These are phyloP conservation scores for Microstegium vimineum DNA, from an alignment of 176 grass and related monocot genomes.

Conservation along the genomic window DNA sequence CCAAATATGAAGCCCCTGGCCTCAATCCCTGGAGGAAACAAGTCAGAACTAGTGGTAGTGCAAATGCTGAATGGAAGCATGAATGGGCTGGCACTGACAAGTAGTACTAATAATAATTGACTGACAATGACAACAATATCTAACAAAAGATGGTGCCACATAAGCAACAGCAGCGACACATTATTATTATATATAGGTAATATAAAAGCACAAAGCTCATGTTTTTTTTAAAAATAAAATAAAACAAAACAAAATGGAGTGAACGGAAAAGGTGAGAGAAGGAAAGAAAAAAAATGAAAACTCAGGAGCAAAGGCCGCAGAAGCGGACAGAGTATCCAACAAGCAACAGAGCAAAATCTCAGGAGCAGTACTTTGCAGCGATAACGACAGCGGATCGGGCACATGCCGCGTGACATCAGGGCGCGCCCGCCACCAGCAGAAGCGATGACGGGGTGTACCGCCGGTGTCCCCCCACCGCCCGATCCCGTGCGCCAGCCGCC, in stretches of 20 bases:
- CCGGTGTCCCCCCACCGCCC: background rate
- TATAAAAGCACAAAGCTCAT: background rate
- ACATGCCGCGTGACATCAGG: slow-evolving; percentile 44
- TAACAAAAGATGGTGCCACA: background rate
- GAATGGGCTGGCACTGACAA: background rate
- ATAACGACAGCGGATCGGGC: slow-evolving; percentile 54
- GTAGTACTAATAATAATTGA: background rate
- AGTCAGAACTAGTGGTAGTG: background rate
- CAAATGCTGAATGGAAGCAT: background rate
- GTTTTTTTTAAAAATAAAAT: background rate
- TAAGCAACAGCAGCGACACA: background rate
- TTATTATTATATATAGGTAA: too few species aligned
- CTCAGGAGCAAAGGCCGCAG: background rate
- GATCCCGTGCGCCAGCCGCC: background rate
- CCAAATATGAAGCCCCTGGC: slow-evolving; percentile 94
- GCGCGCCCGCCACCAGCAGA: background rate
- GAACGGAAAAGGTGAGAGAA: background rate
- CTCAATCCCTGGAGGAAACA: slow-evolving; percentile 62
- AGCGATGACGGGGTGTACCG: background rate
- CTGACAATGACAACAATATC: background rate
- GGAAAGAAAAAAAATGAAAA: background rate
- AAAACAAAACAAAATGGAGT: background rate
- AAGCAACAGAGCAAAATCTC: slow-evolving; percentile 40
- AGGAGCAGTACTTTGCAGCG: slow-evolving; percentile 52
- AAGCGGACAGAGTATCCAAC: slow-evolving; percentile 38